Evolutionary conservation across 78 protist species (phyloP).

Genomic region (Thecamonas trahens): DNA sequence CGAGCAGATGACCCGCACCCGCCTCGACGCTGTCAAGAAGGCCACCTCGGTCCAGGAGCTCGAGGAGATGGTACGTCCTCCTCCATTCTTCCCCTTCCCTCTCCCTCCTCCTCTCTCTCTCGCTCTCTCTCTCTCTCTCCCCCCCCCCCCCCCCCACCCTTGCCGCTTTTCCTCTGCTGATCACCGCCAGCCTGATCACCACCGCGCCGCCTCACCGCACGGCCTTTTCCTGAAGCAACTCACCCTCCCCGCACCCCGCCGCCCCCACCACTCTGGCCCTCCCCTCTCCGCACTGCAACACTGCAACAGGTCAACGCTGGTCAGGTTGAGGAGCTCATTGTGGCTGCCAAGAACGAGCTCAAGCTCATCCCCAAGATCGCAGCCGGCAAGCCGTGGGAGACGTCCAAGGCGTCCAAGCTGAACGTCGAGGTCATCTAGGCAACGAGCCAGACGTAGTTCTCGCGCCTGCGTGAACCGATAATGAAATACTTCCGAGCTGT

Average conservation of each 20-base stretch:
- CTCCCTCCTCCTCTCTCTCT: no score
- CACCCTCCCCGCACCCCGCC: background rate
- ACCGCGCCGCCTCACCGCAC: background rate
- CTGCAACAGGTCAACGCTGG: constrained; percentile 21
- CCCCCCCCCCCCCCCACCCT: no score
- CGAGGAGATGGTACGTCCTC: background rate
- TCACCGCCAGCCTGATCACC: background rate
- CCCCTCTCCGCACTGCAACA: background rate
- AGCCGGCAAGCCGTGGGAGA: constrained; percentile 23
- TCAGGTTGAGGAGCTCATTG: constrained; percentile 23
- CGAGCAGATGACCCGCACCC: constrained; percentile 4
- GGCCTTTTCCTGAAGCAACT: background rate
- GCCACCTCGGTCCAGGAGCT: background rate
- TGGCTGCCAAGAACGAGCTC: constrained; percentile 19
- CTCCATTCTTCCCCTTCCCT: no score
- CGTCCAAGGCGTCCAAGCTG: no score
- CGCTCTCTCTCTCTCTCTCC: no score
- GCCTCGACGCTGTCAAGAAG: background rate
- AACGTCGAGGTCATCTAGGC: no score
- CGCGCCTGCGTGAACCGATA: no score
- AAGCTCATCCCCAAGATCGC: constrained; percentile 14
- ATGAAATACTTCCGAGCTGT: no score
- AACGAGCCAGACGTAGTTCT: no score
- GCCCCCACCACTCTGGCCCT: no score
- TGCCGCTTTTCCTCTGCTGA: no score